Conservation (phyloP, 495 filamentous ascomycete species). For the Astrothelium subdiscretum region DNA sequence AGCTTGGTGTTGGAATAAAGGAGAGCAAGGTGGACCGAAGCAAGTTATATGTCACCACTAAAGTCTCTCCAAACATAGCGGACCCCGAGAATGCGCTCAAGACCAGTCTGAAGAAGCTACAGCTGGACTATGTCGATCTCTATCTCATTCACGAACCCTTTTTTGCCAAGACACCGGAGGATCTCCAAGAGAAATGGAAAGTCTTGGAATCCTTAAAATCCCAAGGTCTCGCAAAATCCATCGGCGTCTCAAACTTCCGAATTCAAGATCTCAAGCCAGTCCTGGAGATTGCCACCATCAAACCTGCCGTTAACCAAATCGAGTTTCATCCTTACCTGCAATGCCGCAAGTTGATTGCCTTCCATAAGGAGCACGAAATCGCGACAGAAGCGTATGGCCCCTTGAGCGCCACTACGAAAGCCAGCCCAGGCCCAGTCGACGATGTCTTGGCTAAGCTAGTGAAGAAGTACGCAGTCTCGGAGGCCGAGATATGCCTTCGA, state of each 20-base stretch:
- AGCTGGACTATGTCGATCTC: slow-evolving; percentile 71
- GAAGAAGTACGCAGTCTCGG: slow-evolving; percentile 64
- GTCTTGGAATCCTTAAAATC: slow-evolving; percentile 64
- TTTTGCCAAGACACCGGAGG: slow-evolving; percentile 46
- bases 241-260: slow-evolving; percentile 78
- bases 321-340: slow-evolving; percentile 86
- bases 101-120: slow-evolving; percentile 59
- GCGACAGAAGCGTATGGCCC: slow-evolving; percentile 58
- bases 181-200: slow-evolving; percentile 61
- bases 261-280: slow-evolving; percentile 55
- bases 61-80: slow-evolving; percentile 47
- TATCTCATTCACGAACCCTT: slow-evolving; percentile 76
- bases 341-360: slow-evolving; percentile 52
- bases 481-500: slow-evolving; percentile 56
- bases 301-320: slow-evolving; percentile 73
- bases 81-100: slow-evolving; percentile 57
- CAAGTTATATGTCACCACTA: slow-evolving; percentile 68
- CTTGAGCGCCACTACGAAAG: slow-evolving; percentile 54
- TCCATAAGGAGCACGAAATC: slow-evolving; percentile 56
- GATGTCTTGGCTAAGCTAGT: slow-evolving; percentile 46
- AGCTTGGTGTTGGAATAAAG: slow-evolving; percentile 64
- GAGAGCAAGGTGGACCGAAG: slow-evolving; percentile 52
- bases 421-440: slow-evolving; percentile 57
- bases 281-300: slow-evolving; percentile 49
- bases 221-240: slow-evolving; percentile 59